Base-by-base conservation (phyloP, 331 rosid genomes). In the Rosa hybrid region DNA sequence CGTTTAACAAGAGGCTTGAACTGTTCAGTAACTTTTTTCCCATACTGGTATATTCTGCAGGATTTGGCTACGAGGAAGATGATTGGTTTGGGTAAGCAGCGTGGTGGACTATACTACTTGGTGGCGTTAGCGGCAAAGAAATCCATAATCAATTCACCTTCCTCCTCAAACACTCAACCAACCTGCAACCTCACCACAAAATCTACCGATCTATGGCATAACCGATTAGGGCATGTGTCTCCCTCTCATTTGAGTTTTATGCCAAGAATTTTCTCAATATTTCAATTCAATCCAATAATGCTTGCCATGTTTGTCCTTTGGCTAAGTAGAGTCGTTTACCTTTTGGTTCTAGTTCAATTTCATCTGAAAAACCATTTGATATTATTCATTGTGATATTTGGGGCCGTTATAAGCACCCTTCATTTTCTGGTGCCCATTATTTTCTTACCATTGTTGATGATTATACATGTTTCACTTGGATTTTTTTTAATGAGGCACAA, bases 1-100 rank as follows among this genome's bases (percentile, higher is more conserved):
- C 38, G 34, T 46, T 4, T 45, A 8, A 50, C 7, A 1, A 50
- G 20, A 50, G 7, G 20, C 56, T 0, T 50, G 56, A 50, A 50
- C 3, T 50, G 56, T 4, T 50, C 56, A 50, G 6, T 50, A 5
- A 51, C 21, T 0, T 51, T 51, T 51, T 51, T 51, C 1, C n/a
- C 21, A 1, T 51, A 51, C 5, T 23, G 42, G 20, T 72, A 23
- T 48, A 5, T 71, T 23, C 48, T 71, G 41, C 60, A 45, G 59
- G 44, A 71, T 18, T 34, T 48, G 76, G 53, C 13, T 48, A 45
- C 23, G 5, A 46, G 3, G 60, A 71, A 1, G 23, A 48, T 3
- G 21, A 71, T 71, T 71, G 76, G 60, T 21, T n/a, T 45, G 21
- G 76, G 76, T 46, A 44, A 44, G 46, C 8, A 71, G 21, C 18